These are phyloP conservation scores for Thielaviopsis ethacetica DNA, from an alignment of 2,329 filamentous ascomycete species.

Conservation along the genomic window DNA sequence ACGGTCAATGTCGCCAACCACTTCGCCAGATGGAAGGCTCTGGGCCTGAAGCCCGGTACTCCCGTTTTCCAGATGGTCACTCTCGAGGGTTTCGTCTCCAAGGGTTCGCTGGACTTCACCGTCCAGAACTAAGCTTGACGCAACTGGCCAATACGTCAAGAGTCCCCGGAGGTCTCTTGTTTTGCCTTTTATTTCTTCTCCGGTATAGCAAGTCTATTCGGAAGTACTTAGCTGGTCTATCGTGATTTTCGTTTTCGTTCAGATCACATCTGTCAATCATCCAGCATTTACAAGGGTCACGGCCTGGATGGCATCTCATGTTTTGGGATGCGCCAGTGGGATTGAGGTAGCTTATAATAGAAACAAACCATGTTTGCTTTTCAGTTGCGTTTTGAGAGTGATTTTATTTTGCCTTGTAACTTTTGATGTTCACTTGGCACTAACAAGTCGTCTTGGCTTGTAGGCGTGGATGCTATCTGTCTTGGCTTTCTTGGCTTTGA, in stretches of 20 bases:
- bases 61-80: background rate
- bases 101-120: background rate
- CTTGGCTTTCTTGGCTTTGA: no score
- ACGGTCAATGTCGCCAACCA: background rate
- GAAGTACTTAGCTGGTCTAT: background rate
- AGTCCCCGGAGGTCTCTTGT: background rate
- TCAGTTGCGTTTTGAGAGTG: background rate
- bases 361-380: background rate
- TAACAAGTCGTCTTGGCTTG: no score
- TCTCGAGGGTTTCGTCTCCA: background rate
- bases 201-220: background rate
- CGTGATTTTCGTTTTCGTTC: background rate
- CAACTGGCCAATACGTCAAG: background rate
- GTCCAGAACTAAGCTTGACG: slow-evolving; percentile 6
- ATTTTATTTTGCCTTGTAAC: no score
- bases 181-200: background rate
- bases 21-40: background rate
- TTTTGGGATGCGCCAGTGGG: background rate
- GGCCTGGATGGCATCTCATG: background rate
- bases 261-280: background rate
- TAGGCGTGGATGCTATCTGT: no score
- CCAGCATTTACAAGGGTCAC: background rate
- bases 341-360: background rate
- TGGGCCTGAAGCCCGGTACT: background rate
- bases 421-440: no score